phyloP scores from a whole-genome alignment of 2,329 filamentous ascomycete species.

The Arachnopeziza araneosa region DNA sequence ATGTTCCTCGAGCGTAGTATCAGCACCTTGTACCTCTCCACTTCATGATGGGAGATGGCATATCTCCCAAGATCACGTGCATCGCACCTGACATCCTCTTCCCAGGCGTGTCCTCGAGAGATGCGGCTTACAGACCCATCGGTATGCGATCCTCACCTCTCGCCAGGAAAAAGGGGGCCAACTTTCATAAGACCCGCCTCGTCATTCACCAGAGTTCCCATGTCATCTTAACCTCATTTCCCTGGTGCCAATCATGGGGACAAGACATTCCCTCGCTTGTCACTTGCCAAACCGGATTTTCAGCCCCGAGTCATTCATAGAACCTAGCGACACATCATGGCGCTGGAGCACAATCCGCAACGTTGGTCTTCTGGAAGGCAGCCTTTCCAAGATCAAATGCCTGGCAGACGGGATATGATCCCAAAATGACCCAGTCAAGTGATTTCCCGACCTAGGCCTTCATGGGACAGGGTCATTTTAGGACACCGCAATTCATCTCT shows the following conservation, averaged over 20 bases:
- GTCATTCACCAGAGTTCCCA: too few relatives aligned
- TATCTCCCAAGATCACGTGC: too few relatives aligned
- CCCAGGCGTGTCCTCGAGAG: too few relatives aligned
- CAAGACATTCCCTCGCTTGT: background rate
- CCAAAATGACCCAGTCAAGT: background rate
- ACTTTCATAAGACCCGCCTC: too few relatives aligned
- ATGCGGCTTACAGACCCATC: too few relatives aligned
- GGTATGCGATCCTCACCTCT: too few relatives aligned
- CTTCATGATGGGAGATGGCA: too few relatives aligned
- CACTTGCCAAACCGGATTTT: background rate
- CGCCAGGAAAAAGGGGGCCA: too few relatives aligned
- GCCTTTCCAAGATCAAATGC: background rate
- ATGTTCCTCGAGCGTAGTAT: too few relatives aligned
- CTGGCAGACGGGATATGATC: background rate
- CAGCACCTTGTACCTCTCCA: too few relatives aligned
- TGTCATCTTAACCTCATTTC: background rate
- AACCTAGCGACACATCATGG: background rate
- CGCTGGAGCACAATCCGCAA: background rate
- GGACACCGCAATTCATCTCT: background rate
- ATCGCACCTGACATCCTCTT: too few relatives aligned
- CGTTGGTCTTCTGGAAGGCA: background rate
- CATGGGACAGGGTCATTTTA: background rate
- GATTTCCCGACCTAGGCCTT: background rate
- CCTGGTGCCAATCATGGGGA: background rate
- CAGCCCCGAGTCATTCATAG: background rate